These are phyloP conservation scores for Taxawa tesnikishii DNA, from an alignment of 2,329 filamentous ascomycete genomes.

Conservation along the genomic window DNA sequence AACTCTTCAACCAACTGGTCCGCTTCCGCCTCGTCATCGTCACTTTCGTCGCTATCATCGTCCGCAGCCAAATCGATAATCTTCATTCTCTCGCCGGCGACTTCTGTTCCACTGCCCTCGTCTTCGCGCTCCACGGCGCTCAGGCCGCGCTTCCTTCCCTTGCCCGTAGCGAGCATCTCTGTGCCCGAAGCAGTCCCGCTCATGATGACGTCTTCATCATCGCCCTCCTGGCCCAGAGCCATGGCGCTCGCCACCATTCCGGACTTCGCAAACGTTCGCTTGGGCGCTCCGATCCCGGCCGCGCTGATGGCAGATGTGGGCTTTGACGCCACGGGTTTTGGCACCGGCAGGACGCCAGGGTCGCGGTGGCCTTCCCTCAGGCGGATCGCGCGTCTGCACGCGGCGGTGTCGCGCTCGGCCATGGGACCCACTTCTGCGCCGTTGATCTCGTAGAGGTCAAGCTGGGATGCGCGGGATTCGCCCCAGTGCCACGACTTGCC, in stretches of 20 bases:
- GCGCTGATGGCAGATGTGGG: neutral
- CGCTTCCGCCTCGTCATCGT: neutral
- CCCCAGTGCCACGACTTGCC: constrained; percentile 44
- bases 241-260: constrained; percentile 1
- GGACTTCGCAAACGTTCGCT: neutral
- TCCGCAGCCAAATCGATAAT: neutral
- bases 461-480: constrained; percentile 41
- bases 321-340: neutral
- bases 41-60: neutral
- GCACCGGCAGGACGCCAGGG: neutral
- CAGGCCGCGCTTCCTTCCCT: neutral
- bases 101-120: neutral
- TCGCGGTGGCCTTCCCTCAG: constrained; percentile 10
- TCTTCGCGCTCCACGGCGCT: neutral
- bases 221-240: neutral
- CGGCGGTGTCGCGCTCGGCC: constrained; percentile 26
- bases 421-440: constrained; percentile 35
- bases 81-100: no score
- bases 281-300: neutral
- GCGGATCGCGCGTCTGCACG: constrained; percentile 34
- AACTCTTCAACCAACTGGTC: neutral
- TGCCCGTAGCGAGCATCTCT: neutral
- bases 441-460: constrained; percentile 44
- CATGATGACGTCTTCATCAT: neutral
- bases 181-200: neutral